Evolutionary conservation across 140 eudicot species (phyloP), one percentile per base, ranked within the genome.

Genomic region (Ambrosia hybrid): DNA sequence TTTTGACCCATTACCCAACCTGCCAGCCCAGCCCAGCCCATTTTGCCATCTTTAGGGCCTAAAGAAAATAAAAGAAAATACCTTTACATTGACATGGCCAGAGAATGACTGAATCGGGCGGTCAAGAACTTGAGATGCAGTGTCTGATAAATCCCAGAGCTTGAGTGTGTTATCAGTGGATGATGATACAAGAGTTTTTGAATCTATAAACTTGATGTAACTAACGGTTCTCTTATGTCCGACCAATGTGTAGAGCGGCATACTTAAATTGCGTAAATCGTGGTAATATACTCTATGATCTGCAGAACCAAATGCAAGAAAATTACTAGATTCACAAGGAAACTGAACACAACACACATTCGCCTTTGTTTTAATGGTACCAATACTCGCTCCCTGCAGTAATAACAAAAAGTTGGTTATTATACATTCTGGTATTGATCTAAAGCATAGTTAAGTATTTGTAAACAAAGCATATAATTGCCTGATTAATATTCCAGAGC

Each of bases 401-500:
- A 68, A 56, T 72, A 73, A 73, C 69, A 77, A 89, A 82, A 56
- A 82, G 75, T 58, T 70, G 72, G 72, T 82, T 63, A 83, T 79
- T 76, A 77, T 67, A 21, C 76, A 71, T 62, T 51, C 39, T 73
- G 36, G 68, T 65, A 46, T 70, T 21, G 64, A 73, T 70, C 73
- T 37, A 30, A 37, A 52, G 67, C 56, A 45, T 43, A 70, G 58
- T 70, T 83, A 73, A 86, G 74, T 82, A 73, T 82, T 81, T 76
- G 67, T 82, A 83, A 79, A 2, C 83, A 82, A 80, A 83, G 84
- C 75, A 72, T 82, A 80, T 65, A 85, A 89, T 87, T 88, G 88
- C 98, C 97, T 93, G 98, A 87, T 93, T 90, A 81, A 90, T 88
- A 75, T 86, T 93, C 98, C 98, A 93, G 74, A 93, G 97, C 88